A percentile compares a stretch with the other conserved stretches of the same genome.
Evolutionary conservation across 345 rosid species (phyloP).

Genomic region (Dimocarpus longan): DNA sequence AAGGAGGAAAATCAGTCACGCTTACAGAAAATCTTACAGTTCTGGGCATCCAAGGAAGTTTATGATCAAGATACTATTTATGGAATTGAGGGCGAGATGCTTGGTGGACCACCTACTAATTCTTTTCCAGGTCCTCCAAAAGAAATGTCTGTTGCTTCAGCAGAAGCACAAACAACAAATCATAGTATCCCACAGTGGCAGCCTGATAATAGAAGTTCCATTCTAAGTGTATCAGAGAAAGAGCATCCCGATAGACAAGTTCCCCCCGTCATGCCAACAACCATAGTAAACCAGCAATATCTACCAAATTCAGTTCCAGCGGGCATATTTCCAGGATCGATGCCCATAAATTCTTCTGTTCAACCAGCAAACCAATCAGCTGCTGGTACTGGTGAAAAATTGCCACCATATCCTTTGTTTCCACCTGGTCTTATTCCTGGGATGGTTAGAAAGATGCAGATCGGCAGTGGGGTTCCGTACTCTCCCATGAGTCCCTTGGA

Average conservation of each 20-base stretch:
- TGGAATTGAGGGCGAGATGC: slow-evolving; percentile 84
- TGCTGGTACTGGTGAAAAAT: slow-evolving; percentile 60
- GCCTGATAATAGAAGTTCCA: slow-evolving; percentile 49
- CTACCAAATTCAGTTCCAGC: slow-evolving; percentile 56
- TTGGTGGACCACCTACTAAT: slow-evolving; percentile 60
- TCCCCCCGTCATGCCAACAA: slow-evolving; percentile 36
- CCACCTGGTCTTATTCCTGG: slow-evolving; percentile 99
- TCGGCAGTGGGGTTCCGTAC: slow-evolving; percentile 98
- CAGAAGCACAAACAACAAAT: slow-evolving; percentile 44
- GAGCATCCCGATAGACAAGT: slow-evolving; percentile 56
- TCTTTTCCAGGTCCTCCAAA: slow-evolving; percentile 58
- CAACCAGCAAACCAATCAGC: slow-evolving; percentile 52
- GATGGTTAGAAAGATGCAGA: slow-evolving; percentile 98
- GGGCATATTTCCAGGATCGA: slow-evolving; percentile 62
- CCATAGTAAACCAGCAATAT: slow-evolving; percentile 61
- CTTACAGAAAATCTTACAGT: slow-evolving; percentile 87
- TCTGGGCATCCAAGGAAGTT: slow-evolving; percentile 97
- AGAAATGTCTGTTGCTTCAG: slow-evolving; percentile 45
- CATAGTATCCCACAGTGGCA: slow-evolving; percentile 58
- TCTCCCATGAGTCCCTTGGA: slow-evolving; percentile 94
- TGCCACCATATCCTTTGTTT: slow-evolving; percentile 90
- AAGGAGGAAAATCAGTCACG: slow-evolving; percentile 87
- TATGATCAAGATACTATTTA: slow-evolving; percentile 83
- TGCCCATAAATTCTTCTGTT: slow-evolving; percentile 59
- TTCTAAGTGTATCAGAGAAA: slow-evolving; percentile 44